Conservation (phyloP, 352 stramenopile genomes). For the Phytophthora syringae region DNA sequence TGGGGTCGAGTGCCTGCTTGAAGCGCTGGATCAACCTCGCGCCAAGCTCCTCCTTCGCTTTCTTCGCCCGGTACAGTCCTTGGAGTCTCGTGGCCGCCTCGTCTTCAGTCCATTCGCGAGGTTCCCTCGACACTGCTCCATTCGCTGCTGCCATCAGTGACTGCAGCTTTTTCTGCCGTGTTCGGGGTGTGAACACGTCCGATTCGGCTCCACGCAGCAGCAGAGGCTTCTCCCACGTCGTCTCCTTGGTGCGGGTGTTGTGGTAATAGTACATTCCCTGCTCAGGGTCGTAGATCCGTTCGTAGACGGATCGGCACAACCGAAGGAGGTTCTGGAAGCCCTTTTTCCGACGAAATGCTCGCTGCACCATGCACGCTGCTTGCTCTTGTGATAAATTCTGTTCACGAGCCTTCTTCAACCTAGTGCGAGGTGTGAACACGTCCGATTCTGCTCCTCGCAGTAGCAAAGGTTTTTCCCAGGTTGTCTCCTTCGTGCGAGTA, state of each 20-base stretch:
- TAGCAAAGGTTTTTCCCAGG: conserved; percentile 71
- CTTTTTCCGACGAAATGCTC: conserved; percentile 48
- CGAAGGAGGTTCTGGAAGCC: conserved; percentile 54
- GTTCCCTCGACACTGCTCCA: conserved; percentile 1
- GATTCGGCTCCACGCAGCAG: conserved; percentile 46
- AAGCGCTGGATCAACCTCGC: conserved; percentile 48
- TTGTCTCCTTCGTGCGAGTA: conserved; percentile 69
- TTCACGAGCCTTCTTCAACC: conserved; percentile 14
- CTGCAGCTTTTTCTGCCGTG: conserved; percentile 48
- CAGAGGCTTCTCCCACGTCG: conserved; percentile 71
- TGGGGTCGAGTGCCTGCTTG: conserved; percentile 61
- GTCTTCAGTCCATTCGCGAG: conserved; percentile 54
- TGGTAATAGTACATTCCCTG: conserved; percentile 73
- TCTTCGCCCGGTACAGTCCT: conserved; percentile 59
- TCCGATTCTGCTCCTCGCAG: conserved; percentile 48
- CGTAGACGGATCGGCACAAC: conserved; percentile 66
- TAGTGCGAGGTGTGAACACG: conserved; percentile 49
- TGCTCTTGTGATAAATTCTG: conserved; percentile 41
- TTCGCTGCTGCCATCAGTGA: conserved; percentile 22
- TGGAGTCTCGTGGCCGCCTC: conserved; percentile 54
- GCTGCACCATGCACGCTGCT: conserved; percentile 65
- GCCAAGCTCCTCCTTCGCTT: conserved; percentile 51
- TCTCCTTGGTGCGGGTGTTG: conserved; percentile 77
- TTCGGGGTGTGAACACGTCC: conserved; percentile 63
- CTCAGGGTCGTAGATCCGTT: conserved; percentile 70